Base-by-base conservation (phyloP, 176 grass and related monocot genomes). In the Aegilops tauschii region DNA sequence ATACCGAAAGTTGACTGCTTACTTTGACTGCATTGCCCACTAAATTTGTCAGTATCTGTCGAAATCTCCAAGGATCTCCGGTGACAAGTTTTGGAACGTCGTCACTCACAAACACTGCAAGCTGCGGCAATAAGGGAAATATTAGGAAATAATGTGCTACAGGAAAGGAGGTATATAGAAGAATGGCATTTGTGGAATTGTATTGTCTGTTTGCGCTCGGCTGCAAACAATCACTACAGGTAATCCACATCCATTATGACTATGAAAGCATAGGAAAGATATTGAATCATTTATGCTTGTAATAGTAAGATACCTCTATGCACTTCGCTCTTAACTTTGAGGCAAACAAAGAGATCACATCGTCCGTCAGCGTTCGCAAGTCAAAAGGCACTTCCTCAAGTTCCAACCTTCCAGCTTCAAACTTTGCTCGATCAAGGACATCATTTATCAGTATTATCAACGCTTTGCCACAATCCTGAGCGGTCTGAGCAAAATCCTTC, bases 11-110 rank as follows among this genome's bases (percentile, higher is more conserved):
- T n/a, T 52, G 28, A 63, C 14, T 86, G 30, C 87, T 92, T 98
- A 98, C 96, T 87, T 98, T 98, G 27, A 98, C 91, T 59, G 96
- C 94, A 61, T 98, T 98, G 49, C 93, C 92, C 21, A 98, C 96
- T 44, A 98, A 89, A 92, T 98, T 98, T 86, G 96, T 98, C 65
- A 98, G 80, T 90, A 98, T 94, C 81, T 98, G 93, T 35, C 92
- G 87, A 89, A 94, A 98, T 72, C 96, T 94, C 88, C 92, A 95
- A 58, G 93, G 96, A 89, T 98, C 96, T 37, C 96, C 96, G 23
- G 90, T 86, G 67, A 98, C 92, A 86, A 92, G 82, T 34, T 95
- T 87, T 42, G 96, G 96, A 77, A 98, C 92, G 12, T 94, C 75
- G 11, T 95, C 93, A 30, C 91, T 94, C 83, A 95, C 96, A 92